A percentile compares a stretch with the other conserved stretches of the same genome.
Conservation (phyloP, 257 asterid genomes). For the Solanum chaucha region DNA sequence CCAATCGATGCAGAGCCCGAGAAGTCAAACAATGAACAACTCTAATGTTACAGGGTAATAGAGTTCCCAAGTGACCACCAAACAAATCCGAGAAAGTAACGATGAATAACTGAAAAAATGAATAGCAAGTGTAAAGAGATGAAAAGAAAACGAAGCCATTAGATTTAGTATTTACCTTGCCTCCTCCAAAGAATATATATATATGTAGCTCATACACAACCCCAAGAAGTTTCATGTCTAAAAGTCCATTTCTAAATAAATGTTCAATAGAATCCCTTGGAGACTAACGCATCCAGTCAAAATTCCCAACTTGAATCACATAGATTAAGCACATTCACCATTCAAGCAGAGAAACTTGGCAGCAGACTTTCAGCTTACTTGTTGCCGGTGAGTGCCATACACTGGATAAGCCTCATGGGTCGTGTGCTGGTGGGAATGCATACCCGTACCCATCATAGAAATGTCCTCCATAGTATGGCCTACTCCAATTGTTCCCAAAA, state of each 20-base stretch:
- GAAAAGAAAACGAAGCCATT: not conserved
- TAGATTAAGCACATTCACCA: slow-evolving; percentile 6
- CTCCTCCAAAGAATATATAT: slow-evolving; percentile 81
- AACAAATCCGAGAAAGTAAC: not conserved
- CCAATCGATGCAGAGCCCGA: not conserved
- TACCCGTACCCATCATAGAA: slow-evolving; percentile 76
- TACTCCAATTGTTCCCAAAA: slow-evolving; percentile 66
- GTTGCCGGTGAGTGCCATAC: slow-evolving; percentile 83
- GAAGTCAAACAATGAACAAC: slow-evolving; percentile 95
- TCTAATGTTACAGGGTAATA: slow-evolving; percentile 35
- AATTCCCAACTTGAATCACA: slow-evolving; percentile 31
- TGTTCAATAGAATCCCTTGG: slow-evolving; percentile 24
- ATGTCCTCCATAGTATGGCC: slow-evolving; percentile 75
- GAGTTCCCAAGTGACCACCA: not conserved
- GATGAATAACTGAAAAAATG: not conserved
- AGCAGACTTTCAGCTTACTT: slow-evolving; percentile 49
- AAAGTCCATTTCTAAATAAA: slow-evolving; percentile 17
- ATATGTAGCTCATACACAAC: slow-evolving; percentile 81
- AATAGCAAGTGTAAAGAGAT: not conserved
- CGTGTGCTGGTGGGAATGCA: slow-evolving; percentile 48
- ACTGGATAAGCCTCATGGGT: slow-evolving; percentile 78
- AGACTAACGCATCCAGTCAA: slow-evolving; percentile 48
- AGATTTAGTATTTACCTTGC: slow-evolving; percentile 49
- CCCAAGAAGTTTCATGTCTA: slow-evolving; percentile 31
- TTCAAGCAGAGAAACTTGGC: not conserved